A percentile compares a stretch with the other conserved stretches of the same genome.
Evolutionary conservation across 148 eudicot species (phyloP).

Genomic region (Polygonum aviculare): DNA sequence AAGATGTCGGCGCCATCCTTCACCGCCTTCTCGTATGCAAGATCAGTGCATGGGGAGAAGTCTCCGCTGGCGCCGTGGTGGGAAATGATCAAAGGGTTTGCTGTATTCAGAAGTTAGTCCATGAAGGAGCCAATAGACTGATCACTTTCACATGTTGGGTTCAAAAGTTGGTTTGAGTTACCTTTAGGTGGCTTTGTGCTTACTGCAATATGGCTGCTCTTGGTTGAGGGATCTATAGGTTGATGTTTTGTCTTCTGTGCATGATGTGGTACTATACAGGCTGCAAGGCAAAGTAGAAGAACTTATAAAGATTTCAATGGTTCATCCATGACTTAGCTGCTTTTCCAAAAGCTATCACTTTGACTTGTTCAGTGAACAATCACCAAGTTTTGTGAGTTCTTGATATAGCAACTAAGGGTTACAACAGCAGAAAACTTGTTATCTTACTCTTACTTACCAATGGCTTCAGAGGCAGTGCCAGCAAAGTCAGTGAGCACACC

Average conservation of each 20-base stretch:
- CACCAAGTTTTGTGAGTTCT: too few species aligned
- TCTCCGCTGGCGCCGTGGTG: constrained; percentile 88
- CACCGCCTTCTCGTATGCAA: constrained; percentile 86
- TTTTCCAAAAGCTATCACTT: too few species aligned
- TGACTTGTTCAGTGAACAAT: too few species aligned
- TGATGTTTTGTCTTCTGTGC: too few species aligned
- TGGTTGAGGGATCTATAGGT: too few species aligned
- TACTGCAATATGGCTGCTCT: too few species aligned
- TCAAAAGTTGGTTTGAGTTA: background rate
- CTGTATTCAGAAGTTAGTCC: background rate
- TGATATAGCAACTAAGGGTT: background rate
- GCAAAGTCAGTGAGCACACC: constrained; percentile 85
- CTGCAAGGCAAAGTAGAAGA: constrained; percentile 23
- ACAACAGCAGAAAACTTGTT: too few species aligned
- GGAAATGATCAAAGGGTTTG: constrained; percentile 44
- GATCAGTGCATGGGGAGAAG: constrained; percentile 67
- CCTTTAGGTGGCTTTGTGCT: background rate
- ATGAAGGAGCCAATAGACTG: background rate
- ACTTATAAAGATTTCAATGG: background rate
- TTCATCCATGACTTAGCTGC: too few species aligned
- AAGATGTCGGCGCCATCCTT: constrained; percentile 78
- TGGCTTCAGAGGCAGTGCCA: constrained; percentile 68
- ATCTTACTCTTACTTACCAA: constrained; percentile 37
- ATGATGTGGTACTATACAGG: constrained; percentile 35
- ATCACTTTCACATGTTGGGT: background rate